These are phyloP conservation scores for Pichia gijzeniarum DNA, from an alignment of 805 yeast genomes.

Conservation along the genomic window DNA sequence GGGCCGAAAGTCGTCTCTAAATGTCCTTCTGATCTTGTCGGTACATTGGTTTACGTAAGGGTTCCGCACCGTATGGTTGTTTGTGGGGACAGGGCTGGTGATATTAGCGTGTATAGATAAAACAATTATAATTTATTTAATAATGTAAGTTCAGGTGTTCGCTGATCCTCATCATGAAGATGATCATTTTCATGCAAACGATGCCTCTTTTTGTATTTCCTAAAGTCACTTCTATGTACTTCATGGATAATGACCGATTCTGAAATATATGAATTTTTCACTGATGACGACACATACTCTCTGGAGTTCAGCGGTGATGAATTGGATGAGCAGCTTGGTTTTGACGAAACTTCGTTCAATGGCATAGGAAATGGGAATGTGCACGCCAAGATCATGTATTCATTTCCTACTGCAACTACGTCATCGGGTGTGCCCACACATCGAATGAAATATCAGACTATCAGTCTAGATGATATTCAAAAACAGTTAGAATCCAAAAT, in stretches of 20 bases:
- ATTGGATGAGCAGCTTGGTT: conserved; percentile 9
- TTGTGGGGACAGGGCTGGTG: conserved; percentile 63
- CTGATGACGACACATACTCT: no score
- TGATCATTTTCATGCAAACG: no score
- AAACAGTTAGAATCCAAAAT: conserved; percentile 25
- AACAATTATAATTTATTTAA: neutral
- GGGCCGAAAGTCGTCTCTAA: conserved; percentile 14
- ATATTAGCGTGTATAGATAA: conserved; percentile 50
- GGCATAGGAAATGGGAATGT: conserved; percentile 4
- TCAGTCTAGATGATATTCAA: conserved; percentile 29
- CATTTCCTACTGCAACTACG: conserved; percentile 18
- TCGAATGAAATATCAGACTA: conserved; percentile 25
- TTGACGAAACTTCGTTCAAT: conserved; percentile 21
- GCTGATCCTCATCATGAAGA: no score
- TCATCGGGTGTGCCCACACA: conserved; percentile 21
- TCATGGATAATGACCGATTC: neutral
- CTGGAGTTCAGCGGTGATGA: conserved; percentile 22
- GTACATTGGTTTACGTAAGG: conserved; percentile 1
- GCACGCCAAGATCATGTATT: conserved; percentile 11
- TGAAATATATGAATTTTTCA: no score
- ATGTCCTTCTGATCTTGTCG: conserved; percentile 8
- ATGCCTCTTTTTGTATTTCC: no score
- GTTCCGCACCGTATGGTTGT: conserved; percentile 43
- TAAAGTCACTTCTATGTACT: no score
- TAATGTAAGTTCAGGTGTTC: neutral